Conservation (phyloP, 139 green algal species). For the Pleodorina starrii region DNA sequence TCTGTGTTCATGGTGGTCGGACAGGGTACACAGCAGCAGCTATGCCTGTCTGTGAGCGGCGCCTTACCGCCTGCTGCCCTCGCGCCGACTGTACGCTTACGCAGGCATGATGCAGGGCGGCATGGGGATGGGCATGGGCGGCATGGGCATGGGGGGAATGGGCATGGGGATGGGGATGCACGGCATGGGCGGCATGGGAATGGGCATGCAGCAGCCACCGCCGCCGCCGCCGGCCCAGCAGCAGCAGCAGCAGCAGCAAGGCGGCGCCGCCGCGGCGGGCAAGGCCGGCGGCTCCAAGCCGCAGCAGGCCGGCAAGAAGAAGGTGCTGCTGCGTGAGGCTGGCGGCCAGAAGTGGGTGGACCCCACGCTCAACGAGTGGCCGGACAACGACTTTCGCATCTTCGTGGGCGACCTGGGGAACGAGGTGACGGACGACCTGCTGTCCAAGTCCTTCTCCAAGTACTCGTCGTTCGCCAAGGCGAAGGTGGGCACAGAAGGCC, state of each 20-base stretch:
- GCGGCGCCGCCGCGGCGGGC: background rate
- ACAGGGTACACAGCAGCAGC: too few relatives aligned
- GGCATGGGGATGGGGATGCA: slow-evolving; percentile 36
- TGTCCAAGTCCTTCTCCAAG: slow-evolving; percentile 77
- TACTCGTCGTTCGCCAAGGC: slow-evolving; percentile 94
- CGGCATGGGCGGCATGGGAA: slow-evolving; percentile 45
- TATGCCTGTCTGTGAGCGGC: too few relatives aligned
- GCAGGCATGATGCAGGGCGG: slow-evolving; percentile 2
- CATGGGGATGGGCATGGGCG: slow-evolving; percentile 11
- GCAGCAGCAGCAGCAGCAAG: slow-evolving; percentile 14
- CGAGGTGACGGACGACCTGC: slow-evolving; percentile 92
- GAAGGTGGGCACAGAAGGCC: slow-evolving; percentile 64
- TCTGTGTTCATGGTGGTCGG: too few relatives aligned
- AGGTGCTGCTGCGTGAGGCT: slow-evolving; percentile 67
- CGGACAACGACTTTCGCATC: slow-evolving; percentile 94
- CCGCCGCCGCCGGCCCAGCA: too few relatives aligned
- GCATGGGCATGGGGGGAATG: slow-evolving; percentile 20
- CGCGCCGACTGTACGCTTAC: too few relatives aligned
- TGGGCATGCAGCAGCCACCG: slow-evolving; percentile 18
- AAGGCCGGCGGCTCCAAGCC: slow-evolving; percentile 12
- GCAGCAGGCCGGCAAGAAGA: slow-evolving; percentile 40
- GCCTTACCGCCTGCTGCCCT: too few relatives aligned
- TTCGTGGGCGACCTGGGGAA: slow-evolving; percentile 98
- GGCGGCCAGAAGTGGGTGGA: slow-evolving; percentile 85
- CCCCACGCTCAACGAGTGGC: slow-evolving; percentile 88